phyloP scores from a whole-genome alignment of 2,329 filamentous ascomycete species.

The Ilyonectria mors-panacis region DNA sequence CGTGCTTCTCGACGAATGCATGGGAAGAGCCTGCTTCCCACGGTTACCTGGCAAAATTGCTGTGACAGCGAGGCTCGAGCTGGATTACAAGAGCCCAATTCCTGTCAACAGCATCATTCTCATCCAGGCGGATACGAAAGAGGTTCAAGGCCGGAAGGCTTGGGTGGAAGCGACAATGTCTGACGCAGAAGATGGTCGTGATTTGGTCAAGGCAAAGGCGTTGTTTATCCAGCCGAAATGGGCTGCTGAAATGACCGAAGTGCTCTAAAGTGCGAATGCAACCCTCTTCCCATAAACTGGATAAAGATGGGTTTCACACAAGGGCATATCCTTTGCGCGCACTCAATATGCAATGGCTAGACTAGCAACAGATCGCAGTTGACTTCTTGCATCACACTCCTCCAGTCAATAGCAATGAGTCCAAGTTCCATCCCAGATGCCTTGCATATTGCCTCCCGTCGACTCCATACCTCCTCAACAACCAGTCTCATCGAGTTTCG shows the following conservation, averaged over 20 bases:
- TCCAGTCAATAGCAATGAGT: slow-evolving; percentile 15
- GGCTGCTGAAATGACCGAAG: slow-evolving; percentile 1
- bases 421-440: slow-evolving; percentile 7
- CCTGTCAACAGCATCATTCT: slow-evolving; percentile 30
- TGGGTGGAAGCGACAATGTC: slow-evolving; percentile 34
- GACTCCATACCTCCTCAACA: slow-evolving; percentile 9
- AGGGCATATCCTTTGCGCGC: background rate
- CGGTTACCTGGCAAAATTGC: slow-evolving; percentile 31
- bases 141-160: slow-evolving; percentile 38
- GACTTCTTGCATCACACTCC: slow-evolving; percentile 23
- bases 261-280: background rate
- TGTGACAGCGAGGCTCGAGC: slow-evolving; percentile 36
- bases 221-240: slow-evolving; percentile 39
- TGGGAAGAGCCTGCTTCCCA: slow-evolving; percentile 34
- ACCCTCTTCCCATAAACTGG: background rate
- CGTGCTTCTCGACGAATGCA: slow-evolving; percentile 39
- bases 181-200: slow-evolving; percentile 27
- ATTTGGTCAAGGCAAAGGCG: slow-evolving; percentile 32
- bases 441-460: background rate
- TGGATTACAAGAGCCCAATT: slow-evolving; percentile 38
- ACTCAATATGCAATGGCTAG: background rate
- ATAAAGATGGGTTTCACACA: background rate
- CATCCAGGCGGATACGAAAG: slow-evolving; percentile 25
- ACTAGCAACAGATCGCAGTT: slow-evolving; percentile 13
- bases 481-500: slow-evolving; percentile 7